Conservation (phyloP, 1,139 yeast species). For the Yamadazyma triangularis region DNA sequence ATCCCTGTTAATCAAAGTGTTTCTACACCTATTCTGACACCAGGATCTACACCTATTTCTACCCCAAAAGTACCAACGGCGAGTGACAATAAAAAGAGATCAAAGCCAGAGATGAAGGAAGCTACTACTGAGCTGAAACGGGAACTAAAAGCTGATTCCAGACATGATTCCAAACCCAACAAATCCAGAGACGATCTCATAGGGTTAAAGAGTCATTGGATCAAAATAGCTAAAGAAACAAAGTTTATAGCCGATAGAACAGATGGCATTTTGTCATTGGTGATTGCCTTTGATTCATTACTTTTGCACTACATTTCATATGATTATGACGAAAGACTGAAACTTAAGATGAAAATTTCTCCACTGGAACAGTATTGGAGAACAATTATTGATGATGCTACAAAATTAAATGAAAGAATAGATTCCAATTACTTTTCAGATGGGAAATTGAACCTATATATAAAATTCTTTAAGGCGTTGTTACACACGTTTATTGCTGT, state of each 20-base stretch:
- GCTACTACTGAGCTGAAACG: background rate
- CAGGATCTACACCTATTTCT: background rate
- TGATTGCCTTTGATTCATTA: constrained; percentile 31
- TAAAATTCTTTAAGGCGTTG: constrained; percentile 26
- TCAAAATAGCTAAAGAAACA: constrained; percentile 25
- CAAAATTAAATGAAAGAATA: constrained; percentile 19
- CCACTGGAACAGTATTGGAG: constrained; percentile 38
- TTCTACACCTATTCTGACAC: background rate
- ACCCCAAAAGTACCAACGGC: background rate
- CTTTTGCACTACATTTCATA: constrained; percentile 26
- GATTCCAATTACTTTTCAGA: constrained; percentile 9
- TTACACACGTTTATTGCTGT: constrained; percentile 19
- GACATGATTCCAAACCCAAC: background rate
- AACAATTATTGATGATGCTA: constrained; percentile 22
- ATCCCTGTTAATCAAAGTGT: background rate
- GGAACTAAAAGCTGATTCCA: background rate
- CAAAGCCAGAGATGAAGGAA: background rate
- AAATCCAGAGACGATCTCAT: constrained; percentile 4
- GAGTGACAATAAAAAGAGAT: background rate
- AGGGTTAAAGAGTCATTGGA: constrained; percentile 25
- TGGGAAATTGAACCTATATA: constrained; percentile 15
- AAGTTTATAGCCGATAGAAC: constrained; percentile 20
- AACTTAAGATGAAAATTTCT: constrained; percentile 18
- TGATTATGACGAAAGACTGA: constrained; percentile 33
- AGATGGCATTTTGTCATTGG: constrained; percentile 19